These are phyloP conservation scores for Rubia tinctorum DNA, from an alignment of 305 asterid species.

Conservation along the genomic window DNA sequence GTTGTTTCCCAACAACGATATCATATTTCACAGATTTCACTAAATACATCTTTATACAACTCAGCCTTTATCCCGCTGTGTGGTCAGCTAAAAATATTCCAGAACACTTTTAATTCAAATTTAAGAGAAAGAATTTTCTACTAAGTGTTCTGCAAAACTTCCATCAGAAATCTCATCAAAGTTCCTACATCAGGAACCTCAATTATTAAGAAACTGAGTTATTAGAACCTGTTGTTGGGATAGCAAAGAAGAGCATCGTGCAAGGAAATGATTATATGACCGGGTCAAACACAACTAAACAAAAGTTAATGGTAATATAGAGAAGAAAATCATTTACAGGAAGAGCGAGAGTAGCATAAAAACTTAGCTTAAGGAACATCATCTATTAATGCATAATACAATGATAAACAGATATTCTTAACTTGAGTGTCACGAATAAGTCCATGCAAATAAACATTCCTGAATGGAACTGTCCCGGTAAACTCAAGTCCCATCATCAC, in stretches of 20 bases:
- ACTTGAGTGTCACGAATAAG: conserved; percentile 98
- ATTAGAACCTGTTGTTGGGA: background rate
- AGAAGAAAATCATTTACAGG: background rate
- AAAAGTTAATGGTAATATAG: background rate
- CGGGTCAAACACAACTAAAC: background rate
- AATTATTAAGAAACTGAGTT: background rate
- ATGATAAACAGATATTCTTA: conserved; percentile 1
- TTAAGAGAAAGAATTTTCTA: background rate
- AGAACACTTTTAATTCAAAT: background rate
- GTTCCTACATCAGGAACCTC: background rate
- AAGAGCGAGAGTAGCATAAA: background rate
- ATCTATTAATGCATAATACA: background rate
- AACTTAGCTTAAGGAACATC: background rate
- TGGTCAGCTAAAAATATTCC: background rate
- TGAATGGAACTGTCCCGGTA: conserved; percentile 86
- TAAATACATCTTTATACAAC: background rate
- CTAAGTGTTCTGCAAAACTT: background rate
- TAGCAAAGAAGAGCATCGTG: background rate
- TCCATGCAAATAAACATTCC: conserved; percentile 86
- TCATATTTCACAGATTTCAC: background rate
- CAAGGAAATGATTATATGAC: background rate
- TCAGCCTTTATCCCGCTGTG: background rate
- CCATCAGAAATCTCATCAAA: background rate
- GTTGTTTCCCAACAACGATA: background rate
- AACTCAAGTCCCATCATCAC: conserved; percentile 99